Evolutionary conservation across 177 flowering plant species (phyloP).

Genomic region (Vitis hybrid): DNA sequence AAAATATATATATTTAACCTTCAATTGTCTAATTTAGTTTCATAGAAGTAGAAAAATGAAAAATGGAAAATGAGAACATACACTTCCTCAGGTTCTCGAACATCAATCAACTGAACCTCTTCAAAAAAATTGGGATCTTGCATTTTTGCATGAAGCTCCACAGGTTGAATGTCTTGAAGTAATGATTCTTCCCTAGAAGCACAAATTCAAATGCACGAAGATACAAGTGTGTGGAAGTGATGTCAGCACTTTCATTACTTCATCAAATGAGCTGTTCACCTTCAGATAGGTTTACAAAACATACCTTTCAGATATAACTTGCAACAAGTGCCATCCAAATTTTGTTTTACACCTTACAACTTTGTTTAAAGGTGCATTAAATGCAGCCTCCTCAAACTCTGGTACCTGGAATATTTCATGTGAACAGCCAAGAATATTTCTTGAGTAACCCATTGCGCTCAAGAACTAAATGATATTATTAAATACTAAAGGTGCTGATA

Average conservation of each 20-base stretch:
- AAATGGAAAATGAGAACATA: slow-evolving; percentile 30
- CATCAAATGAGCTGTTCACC: slow-evolving; percentile 3
- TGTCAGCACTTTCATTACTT: neutral
- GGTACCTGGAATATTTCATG: slow-evolving; percentile 58
- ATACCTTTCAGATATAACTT: slow-evolving; percentile 90
- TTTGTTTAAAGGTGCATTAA: slow-evolving; percentile 68
- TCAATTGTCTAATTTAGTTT: too few relatives aligned
- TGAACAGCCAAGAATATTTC: neutral
- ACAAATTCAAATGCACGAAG: slow-evolving; percentile 4
- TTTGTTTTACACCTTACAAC: slow-evolving; percentile 76
- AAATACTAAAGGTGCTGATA: too few relatives aligned
- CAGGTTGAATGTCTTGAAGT: slow-evolving; percentile 66
- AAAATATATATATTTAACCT: too few relatives aligned
- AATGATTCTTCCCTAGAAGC: slow-evolving; percentile 59
- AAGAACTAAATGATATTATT: too few relatives aligned
- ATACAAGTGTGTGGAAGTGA: neutral
- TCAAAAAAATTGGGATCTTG: slow-evolving; percentile 79
- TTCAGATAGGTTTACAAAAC: neutral
- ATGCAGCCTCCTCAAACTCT: slow-evolving; percentile 96
- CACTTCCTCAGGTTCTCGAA: slow-evolving; percentile 97
- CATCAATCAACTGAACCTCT: slow-evolving; percentile 88
- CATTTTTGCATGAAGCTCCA: slow-evolving; percentile 74
- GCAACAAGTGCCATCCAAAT: slow-evolving; percentile 94
- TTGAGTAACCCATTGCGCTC: too few relatives aligned
- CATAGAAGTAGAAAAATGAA: neutral